phyloP scores from a whole-genome alignment of 1,284 basidiomycete genomes.

The Malassezia dermatis region DNA sequence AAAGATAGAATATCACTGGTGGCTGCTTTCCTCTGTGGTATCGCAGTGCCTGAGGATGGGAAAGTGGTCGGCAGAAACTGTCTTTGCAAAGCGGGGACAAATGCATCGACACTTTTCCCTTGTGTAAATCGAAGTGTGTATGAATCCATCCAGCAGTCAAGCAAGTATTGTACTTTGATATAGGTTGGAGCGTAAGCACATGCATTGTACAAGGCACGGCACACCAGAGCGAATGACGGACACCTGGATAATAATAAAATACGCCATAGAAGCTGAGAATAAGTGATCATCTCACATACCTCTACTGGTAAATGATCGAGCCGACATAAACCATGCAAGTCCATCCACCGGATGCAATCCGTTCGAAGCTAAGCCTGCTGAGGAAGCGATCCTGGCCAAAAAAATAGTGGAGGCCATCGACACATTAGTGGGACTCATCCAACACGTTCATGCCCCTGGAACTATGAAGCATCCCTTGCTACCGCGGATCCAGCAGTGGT shows the following conservation, averaged over 20 bases:
- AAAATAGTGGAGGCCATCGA: not conserved
- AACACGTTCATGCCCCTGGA: not conserved
- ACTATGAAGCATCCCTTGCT: not conserved
- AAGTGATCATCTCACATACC: not conserved
- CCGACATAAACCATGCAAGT: not conserved
- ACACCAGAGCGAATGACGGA: not conserved
- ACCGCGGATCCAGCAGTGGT: not conserved
- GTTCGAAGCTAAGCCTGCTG: not conserved
- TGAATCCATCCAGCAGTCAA: constrained; percentile 16
- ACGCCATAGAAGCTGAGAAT: constrained; percentile 7
- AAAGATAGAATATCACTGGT: constrained; percentile 15
- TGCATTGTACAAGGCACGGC: not conserved
- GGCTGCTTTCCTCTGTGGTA: constrained; percentile 1
- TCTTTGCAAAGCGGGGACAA: not conserved
- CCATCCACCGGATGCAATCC: not conserved
- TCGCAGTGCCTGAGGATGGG: constrained; percentile 1
- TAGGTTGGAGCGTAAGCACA: not conserved
- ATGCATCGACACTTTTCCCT: not conserved
- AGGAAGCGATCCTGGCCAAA: not conserved
- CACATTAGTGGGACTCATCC: not conserved
- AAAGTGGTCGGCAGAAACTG: constrained; percentile 7
- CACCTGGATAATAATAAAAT: constrained; percentile 1
- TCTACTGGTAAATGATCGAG: constrained; percentile 2
- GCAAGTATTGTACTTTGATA: constrained; percentile 4
- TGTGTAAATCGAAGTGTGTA: constrained; percentile 10